Conservation (phyloP, 148 eudicot species). For the Arctostaphylos glauca region DNA sequence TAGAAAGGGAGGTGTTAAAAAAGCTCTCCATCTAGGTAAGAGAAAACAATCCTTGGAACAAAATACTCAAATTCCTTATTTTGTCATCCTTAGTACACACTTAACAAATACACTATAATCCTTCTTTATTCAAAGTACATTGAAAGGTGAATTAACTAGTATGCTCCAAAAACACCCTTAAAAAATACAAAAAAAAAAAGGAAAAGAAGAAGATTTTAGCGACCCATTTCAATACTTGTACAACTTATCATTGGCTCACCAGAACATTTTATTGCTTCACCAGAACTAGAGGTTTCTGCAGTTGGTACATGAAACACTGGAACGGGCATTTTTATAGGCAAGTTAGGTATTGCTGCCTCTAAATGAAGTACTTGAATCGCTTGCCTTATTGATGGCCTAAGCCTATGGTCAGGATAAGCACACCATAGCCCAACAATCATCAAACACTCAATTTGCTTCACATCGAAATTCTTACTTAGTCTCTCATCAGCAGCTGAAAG, state of each 20-base stretch:
- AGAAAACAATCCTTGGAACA: too few relatives aligned
- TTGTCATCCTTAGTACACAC: too few relatives aligned
- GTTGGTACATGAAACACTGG: slow-evolving; percentile 22
- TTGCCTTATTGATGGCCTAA: slow-evolving; percentile 51
- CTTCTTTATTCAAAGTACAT: too few relatives aligned
- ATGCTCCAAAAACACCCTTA: neutral
- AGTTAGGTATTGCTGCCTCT: slow-evolving; percentile 34
- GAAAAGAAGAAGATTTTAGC: neutral
- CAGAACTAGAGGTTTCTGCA: neutral
- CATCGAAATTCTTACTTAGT: slow-evolving; percentile 29
- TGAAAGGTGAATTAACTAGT: too few relatives aligned
- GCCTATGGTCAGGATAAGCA: slow-evolving; percentile 43
- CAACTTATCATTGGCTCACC: slow-evolving; percentile 15
- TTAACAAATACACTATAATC: too few relatives aligned
- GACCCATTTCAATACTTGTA: slow-evolving; percentile 22
- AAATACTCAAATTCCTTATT: too few relatives aligned
- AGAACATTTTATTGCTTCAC: neutral
- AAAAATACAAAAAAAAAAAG: too few relatives aligned
- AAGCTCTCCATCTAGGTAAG: too few relatives aligned
- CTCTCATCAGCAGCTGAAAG: slow-evolving; percentile 32
- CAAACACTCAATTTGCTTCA: slow-evolving; percentile 37
- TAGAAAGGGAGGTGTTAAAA: too few relatives aligned
- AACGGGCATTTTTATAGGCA: slow-evolving; percentile 27
- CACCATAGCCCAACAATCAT: slow-evolving; percentile 57
- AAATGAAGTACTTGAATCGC: slow-evolving; percentile 38